Evolutionary conservation across 176 grass and related monocot species (phyloP), one percentile per base, ranked within the genome.

Genomic region (Aegilops longissima): DNA sequence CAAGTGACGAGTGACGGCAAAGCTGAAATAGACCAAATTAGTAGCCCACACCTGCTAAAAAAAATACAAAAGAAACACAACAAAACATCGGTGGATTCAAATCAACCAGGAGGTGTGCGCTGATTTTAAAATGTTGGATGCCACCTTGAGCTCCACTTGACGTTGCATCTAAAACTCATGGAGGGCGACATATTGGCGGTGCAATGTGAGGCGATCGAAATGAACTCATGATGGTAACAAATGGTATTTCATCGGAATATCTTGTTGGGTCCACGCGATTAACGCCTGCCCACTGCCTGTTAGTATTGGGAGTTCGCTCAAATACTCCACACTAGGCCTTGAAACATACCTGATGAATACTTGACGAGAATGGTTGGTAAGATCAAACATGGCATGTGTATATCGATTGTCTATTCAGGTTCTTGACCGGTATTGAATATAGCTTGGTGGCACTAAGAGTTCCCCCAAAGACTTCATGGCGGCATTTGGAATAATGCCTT

Each of bases 121-220:
- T 5, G 4, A 12, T n/a, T n/a, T 21, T 9, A 21, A 23, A 14
- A 73, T 69, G 78, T 51, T 63, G 27, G 74, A 27, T 86, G 39
- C n/a, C 23, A 78, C 71, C 61, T 0, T 68, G 90, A 89, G 82
- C 86, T 66, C 78, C 73, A 88, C 88, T 88, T 92, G 73, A 88
- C 24, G 33, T 64, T 52, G 31, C 40, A 79, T 61, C 21, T 29
- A 73, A 79, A 74, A 87, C 30, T 65, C 52, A 35, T 36, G 61
- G 9, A 62, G 4, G 25, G 61, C 36, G 12, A 70, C 61, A 59
- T 62, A 18, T 45, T 77, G 51, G 29, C 51, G 56, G 24, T 47
- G 16, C 61, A 42, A 51, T 4, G 45, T 68, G 90, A 82, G 87
- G 83, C 85, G 58, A 18, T 80, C 61, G 66, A 88, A 92, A 58